Base-by-base conservation (phyloP, 192 early-diverging fungal genomes). In the Jimgerdemannia lactiflua region DNA sequence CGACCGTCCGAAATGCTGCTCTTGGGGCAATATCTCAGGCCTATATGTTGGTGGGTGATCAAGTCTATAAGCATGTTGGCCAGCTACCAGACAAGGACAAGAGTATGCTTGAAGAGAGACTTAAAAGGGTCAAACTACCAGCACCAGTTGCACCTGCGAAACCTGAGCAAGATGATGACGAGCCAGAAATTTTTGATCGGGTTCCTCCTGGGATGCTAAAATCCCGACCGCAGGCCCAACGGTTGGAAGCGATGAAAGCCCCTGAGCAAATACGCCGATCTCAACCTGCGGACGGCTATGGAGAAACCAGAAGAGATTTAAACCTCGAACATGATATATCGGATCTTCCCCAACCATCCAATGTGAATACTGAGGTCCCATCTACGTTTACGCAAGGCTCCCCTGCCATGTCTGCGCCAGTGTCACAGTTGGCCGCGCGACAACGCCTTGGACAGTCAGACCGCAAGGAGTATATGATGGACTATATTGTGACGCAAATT, bases 81-180 rank as follows among this genome's bases (percentile, higher is more conserved):
- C 82, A 89, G 42, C 76, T 97, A 17, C 79, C 88, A 3, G 94
- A 95, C 69, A 95, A 94, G 83, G 95, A 96, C 77, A 89, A 89
- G 69, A 87, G 89, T 39, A 89, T 96, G 80, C 74, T 97, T 8
- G 91, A 94, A 70, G 94, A 97, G 75, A 83, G 88, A 70, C 79
- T 96, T 41, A 95, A 92, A 83, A 71, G 29, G 29, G 14, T 59
- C 4, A 29, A 41, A 19, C 40, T 2, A 68, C 40, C 67, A 68
- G 19, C 40, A 68, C 67, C 67, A 39, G 18, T 20, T 39, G 70
- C 42, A 40, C 64, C 74, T 63, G 29, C 43, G 19, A 19, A n/a
- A 54, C 72, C 74, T 74, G 70, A 17, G 80, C 80, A 67, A 44
- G 20, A 67, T 20, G 82, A 85, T 79, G 84, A 84, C 39, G 85